Evolutionary conservation across 108 stramenopile species (phyloP), one percentile per base, ranked within the genome.

Genomic region (Nitzschia palea): DNA sequence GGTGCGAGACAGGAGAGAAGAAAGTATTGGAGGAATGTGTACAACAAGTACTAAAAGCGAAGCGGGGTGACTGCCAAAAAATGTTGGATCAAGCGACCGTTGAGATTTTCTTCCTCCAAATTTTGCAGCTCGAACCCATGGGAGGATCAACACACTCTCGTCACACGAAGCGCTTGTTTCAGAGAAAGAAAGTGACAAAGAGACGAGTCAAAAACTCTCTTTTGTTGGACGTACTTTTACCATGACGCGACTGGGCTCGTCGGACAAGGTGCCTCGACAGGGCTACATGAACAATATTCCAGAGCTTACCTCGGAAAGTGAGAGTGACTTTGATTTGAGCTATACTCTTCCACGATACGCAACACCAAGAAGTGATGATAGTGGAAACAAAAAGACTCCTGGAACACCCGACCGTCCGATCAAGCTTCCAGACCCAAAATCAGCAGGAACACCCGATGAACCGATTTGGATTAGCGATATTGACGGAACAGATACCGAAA

Each of bases 391-490:
- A n/a, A 23, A 17, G 50, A n/a, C 18, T n/a, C 14, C 59, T 9
- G 59, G 59, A 43, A 60, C 59, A 2, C 35, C 35, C 2, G 40
- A 60, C 6, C 59, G 59, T 2, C 59, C 59, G 3, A 60, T 60
- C 40, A 42, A 40, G 22, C 40, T 60, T 23, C 59, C 59, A 31
- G 59, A 60, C 43, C 9, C 33, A 26, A 25, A 18, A 1, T 9
- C 14, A 22, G 37, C 25, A 20, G 59, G 59, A 25, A 60, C 59
- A 25, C 25, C 59, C 22, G 40, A 60, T 15, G 40, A 60, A 32
- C 59, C 59, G 23, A 60, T 60, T 42, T 60, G 59, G 59, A 60
- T 60, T 40, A 60, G 59, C 27, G 59, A 60, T 23, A 20, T 26
- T 18, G 59, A 60, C 5, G 59, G 8, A 22, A 34, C 59, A 20